Conservation (phyloP, 495 filamentous ascomycete genomes). For the Podospora bellae-mahoneyi region DNA sequence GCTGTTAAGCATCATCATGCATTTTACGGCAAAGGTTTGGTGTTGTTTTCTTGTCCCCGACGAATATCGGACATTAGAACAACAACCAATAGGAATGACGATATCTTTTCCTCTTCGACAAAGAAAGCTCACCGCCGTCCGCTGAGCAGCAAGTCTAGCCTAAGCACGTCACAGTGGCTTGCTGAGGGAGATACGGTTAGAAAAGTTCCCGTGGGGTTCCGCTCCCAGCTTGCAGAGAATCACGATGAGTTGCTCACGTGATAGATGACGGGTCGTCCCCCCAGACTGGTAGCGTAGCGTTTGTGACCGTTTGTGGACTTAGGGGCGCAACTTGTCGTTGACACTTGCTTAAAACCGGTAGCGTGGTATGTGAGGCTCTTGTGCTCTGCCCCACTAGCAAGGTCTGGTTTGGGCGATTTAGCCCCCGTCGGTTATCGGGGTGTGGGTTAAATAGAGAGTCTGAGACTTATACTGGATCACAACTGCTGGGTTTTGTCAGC, state of each 20-base stretch:
- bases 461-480: no score
- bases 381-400: background rate
- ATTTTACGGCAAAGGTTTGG: background rate
- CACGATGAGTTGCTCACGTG: background rate
- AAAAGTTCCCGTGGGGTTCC: background rate
- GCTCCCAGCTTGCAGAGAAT: background rate
- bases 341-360: slow-evolving; percentile 3
- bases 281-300: background rate
- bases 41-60: background rate
- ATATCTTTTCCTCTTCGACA: background rate
- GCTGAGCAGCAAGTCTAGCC: no score
- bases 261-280: background rate
- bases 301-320: background rate
- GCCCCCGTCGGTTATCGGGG: background rate
- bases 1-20: background rate
- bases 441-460: background rate
- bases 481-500: background rate
- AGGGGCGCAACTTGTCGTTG: background rate
- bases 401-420: background rate
- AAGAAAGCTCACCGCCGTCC: background rate
- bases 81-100: background rate
- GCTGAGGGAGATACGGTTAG: background rate
- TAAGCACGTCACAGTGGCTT: background rate
- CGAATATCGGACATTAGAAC: background rate
- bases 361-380: slow-evolving; percentile 2